Conservation (phyloP, 2,329 filamentous ascomycete species). For the Colletotrichum sp. region DNA sequence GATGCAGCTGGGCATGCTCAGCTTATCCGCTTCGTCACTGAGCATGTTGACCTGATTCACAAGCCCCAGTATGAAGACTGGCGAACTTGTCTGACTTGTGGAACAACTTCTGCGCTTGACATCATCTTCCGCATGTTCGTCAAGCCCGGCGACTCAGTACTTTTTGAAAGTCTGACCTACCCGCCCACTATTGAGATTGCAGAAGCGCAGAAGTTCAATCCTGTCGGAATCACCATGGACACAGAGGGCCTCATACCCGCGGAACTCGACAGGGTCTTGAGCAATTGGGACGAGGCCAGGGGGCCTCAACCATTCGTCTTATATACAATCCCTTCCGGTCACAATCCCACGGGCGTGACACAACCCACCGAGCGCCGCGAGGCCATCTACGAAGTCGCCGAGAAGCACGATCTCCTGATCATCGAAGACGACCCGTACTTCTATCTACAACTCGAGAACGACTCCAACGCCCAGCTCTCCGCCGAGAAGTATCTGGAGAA, state of each 20-base stretch:
- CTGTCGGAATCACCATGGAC: not conserved
- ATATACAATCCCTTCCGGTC: not conserved
- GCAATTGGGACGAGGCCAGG: not conserved
- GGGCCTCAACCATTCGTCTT: not conserved
- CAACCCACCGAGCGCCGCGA: rapidly evolving
- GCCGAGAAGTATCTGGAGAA: not conserved
- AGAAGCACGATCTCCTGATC: not conserved
- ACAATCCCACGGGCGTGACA: not conserved
- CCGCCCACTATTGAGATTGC: not conserved
- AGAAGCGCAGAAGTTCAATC: not conserved
- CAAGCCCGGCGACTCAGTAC: not conserved
- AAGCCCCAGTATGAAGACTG: not conserved
- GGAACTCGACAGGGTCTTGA: not conserved
- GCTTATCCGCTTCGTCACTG: not conserved
- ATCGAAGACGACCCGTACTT: not conserved
- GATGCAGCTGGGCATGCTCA: not conserved
- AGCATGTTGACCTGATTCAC: not conserved
- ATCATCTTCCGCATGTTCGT: not conserved
- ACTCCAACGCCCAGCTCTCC: not conserved
- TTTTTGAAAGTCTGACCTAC: not conserved
- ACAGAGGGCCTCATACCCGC: not conserved
- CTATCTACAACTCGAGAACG: not conserved
- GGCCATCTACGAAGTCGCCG: not conserved
- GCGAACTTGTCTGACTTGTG: not conserved
- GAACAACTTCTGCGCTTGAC: not conserved